Base-by-base conservation (phyloP, 2,329 filamentous ascomycete species). In the Exutisphaerella laricina region DNA sequence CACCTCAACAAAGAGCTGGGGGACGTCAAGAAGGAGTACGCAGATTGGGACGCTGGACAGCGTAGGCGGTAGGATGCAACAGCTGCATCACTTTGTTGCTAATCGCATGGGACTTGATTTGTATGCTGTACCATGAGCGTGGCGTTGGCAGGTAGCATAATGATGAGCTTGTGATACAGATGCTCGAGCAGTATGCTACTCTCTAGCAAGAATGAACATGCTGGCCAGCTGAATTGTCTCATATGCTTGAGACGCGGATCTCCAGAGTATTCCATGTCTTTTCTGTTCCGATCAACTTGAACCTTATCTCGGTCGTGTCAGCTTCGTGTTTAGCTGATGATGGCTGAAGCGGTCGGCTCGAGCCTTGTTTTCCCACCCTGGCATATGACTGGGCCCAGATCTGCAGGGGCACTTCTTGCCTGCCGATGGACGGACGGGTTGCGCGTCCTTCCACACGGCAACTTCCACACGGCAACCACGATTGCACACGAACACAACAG, bases 1-100 rank as follows among this genome's bases (percentile, higher is more conserved):
- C 83, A 89, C 61, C 70, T 94, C 50, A 84, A 81, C 65, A 82
- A 81, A 59, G 78, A 81, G 66, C 59, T 82, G 45, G 71, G 70
- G 32, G 69, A 75, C 18, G 71, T 80, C 41, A 73, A 73, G 59
- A 73, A 74, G 53, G 79, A 83, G 48, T 79, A 76, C 45, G 70
- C 72, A 21, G 74, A 75, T 48, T 77, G 76, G 63, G 70, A 79
- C 49, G 63, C 50, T 32, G 37, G 51, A 17, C 49, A 53, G 39
- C 28, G 41, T 9, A 34, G 28, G 32, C 25, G 26, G 13, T 40
- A 29, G 32, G 18, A 23, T 23, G n/a, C 32, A 20, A n/a, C 17
- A 35, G 8, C 8, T 35, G 32, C 17, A 21, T 35, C 22, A 18
- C n/a, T 12, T 35, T 8, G 12, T 35, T 12, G 32, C 17, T 6